Conservation (phyloP, 1,284 basidiomycete species). For the Heterobasidion parviporum region DNA sequence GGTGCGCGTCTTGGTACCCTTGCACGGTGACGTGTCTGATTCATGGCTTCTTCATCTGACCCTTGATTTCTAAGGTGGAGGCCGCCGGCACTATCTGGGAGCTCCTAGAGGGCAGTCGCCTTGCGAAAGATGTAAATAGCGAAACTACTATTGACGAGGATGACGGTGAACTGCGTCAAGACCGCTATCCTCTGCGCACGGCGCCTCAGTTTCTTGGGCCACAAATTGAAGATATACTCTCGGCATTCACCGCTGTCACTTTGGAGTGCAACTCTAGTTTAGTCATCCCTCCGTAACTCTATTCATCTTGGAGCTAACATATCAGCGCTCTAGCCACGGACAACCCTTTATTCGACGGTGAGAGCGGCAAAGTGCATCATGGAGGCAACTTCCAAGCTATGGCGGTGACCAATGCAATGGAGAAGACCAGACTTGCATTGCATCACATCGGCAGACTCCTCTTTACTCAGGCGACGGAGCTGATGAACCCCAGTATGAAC, state of each 20-base stretch:
- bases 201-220: constrained; percentile 84
- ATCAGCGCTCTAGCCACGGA: constrained; percentile 45
- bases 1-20: constrained; percentile 24
- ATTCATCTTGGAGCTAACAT: neutral
- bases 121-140: constrained; percentile 57
- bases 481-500: constrained; percentile 78
- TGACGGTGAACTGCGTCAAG: constrained; percentile 61
- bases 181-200: constrained; percentile 74
- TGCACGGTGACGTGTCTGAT: neutral
- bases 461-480: constrained; percentile 79
- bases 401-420: constrained; percentile 83
- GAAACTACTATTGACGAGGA: constrained; percentile 64
- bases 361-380: constrained; percentile 63
- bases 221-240: constrained; percentile 74
- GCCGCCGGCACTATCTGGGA: constrained; percentile 61
- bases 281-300: constrained; percentile 22
- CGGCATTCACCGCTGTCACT: constrained; percentile 54
- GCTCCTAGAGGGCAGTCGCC: constrained; percentile 62
- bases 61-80: constrained; percentile 40
- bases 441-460: constrained; percentile 79
- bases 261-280: constrained; percentile 82
- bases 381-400: constrained; percentile 88
- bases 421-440: constrained; percentile 76
- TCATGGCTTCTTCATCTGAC: too few relatives aligned
- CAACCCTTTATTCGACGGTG: constrained; percentile 67